phyloP scores from a whole-genome alignment of 1,284 basidiomycete species.

The Agroathelia rolfsii region DNA sequence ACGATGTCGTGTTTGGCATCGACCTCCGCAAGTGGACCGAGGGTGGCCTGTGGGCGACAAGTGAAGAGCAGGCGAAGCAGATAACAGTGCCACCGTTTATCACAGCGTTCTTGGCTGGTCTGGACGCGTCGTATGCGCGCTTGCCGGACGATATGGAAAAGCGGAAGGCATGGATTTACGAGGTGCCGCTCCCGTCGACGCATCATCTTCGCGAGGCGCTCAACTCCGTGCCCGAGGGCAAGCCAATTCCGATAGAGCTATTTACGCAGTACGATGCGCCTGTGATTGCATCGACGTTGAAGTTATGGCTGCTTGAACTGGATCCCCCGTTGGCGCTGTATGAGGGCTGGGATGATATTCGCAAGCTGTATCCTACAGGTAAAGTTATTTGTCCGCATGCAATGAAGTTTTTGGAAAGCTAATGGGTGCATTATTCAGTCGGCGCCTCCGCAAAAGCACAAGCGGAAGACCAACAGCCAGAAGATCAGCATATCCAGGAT shows the following conservation, averaged over 20 bases:
- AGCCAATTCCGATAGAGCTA: constrained; percentile 52
- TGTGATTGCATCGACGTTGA: constrained; percentile 74
- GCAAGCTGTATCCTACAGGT: constrained; percentile 71
- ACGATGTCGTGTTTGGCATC: constrained; percentile 81
- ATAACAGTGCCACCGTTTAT: constrained; percentile 68
- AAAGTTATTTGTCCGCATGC: constrained; percentile 3
- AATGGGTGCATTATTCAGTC: constrained; percentile 26
- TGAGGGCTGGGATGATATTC: constrained; percentile 86
- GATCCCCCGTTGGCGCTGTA: constrained; percentile 75
- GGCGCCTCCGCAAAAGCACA: constrained; percentile 45
- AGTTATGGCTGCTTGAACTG: constrained; percentile 81
- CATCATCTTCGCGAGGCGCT: constrained; percentile 79
- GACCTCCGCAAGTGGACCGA: constrained; percentile 84
- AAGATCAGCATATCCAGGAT: constrained; percentile 56
- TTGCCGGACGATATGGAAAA: constrained; percentile 70
- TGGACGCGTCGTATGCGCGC: constrained; percentile 57
- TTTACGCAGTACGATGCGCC: constrained; percentile 76
- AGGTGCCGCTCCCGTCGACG: constrained; percentile 72
- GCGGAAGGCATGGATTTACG: constrained; percentile 89
- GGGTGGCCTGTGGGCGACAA: constrained; percentile 46
- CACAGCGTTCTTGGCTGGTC: constrained; percentile 52
- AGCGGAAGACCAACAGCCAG: constrained; percentile 38
- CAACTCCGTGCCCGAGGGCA: constrained; percentile 60
- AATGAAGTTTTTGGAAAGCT: constrained; percentile 5
- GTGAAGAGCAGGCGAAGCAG: constrained; percentile 51